Evolutionary conservation across 2,329 filamentous ascomycete genomes (phyloP), one percentile per base, ranked within the genome.

Genomic region (Chalara sp.): DNA sequence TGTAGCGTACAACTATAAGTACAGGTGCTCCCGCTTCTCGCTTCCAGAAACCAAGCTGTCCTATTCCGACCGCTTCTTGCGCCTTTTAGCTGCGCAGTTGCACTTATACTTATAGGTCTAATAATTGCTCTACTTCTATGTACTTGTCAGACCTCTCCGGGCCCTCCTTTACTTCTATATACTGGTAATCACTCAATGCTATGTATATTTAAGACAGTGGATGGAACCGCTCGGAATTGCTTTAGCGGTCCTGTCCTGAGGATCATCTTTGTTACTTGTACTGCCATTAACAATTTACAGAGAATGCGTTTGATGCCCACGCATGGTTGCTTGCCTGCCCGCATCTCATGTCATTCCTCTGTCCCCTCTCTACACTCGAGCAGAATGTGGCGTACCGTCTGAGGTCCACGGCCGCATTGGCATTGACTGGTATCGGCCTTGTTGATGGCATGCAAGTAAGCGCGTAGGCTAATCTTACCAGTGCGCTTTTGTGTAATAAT

Each of bases 391-490:
- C 35, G 32, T 12, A 41, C 35, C 3, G 21, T 21, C 21, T 21
- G 21, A 21, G 21, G 2, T 21, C 21, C 21, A 21, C 21, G 3
- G 21, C 21, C 21, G 3, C 35, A 39, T 39, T 39, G 40, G 47
- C 47, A 49, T 49, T 49, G 2, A 10, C 44, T 37, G 10, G 60
- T 63, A 33, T 66, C 62, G 32, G 64, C 59, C 49, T 61, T 62
- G 50, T 65, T 59, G 46, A 65, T 65, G 44, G 45, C 33, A 47
- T 65, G 55, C 53, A 65, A 61, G 52, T 66, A 67, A 1, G 53
- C 57, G 10, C 55, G 54, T 10, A 61, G 51, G 56, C 60, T 51
- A 37, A 64, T 64, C 56, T 63, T 21, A 3, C 21, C 21, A 21
- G 21, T 21, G 21, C 21, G 21, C 21, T 2, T 21, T 21, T 21